Evolutionary conservation across 2,329 filamentous ascomycete genomes (phyloP), one percentile per base, ranked within the genome.

Genomic region (Tolypocladium guangdongense): DNA sequence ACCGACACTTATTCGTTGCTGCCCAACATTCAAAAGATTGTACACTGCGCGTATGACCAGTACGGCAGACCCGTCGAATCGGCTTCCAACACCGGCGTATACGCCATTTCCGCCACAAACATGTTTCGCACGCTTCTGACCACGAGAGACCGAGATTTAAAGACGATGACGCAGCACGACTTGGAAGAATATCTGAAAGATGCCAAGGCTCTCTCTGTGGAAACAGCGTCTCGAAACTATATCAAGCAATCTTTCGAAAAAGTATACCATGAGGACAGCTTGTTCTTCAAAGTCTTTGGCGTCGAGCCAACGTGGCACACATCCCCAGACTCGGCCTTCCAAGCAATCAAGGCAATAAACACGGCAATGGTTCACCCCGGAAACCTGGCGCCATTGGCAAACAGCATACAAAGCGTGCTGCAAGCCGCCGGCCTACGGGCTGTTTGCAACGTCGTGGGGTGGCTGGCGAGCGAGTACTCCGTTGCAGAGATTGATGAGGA

Each of bases 241-340:
- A 73, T 83, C 57, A 83, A 83, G 62, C 80, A 83, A 62, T 76
- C 72, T 52, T 82, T 82, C 53, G 80, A 83, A 60, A 74, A 78
- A 30, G 74, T 79, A 2, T 79, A 76, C 59, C 75, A 77, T 54
- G 80, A 83, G 60, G 72, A 75, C 30, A 70, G 66, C 22, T 63
- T 83, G 3, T 81, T 83, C 55, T 62, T 70, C 35, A 78, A 74
- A 55, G 69, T 83, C n/a, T 83, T 83, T 56, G 71, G 72, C 27
- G 68, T 83, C 39, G 78, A 82, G 47, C 74, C 78, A 1, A 70
- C 75, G 24, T 81, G 78, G 67, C 80, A 71, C 57, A 69, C 69
- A 0, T 69, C 77, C 24, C 57, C 66, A 0, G 73, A 74, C 38
- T 81, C 79, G 0, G 78, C 74, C 0, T 82, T 79, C 55, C 70